A percentile compares a stretch with the other conserved stretches of the same genome.
These are phyloP conservation scores for Kluyveromyces marxianus DNA, from an alignment of 1,139 yeast genomes.

Conservation along the genomic window DNA sequence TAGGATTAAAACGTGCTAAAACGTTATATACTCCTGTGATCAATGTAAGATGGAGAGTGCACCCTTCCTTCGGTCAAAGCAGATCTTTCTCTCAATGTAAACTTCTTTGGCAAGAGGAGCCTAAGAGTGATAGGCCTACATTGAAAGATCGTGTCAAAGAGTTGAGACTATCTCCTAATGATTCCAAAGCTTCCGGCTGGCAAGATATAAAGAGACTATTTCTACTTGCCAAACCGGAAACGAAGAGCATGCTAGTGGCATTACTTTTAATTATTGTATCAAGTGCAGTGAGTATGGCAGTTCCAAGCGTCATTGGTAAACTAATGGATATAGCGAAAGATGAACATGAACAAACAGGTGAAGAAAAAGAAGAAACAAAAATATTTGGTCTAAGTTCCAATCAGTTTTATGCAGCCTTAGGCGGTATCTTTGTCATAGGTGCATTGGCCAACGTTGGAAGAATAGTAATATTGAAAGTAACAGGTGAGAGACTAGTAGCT, in stretches of 20 bases:
- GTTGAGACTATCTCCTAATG: constrained; percentile 24
- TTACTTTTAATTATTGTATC: constrained; percentile 52
- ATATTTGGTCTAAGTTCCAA: constrained; percentile 44
- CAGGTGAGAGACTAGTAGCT: constrained; percentile 85
- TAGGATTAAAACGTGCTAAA: no score
- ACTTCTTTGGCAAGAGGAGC: neutral
- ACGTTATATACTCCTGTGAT: no score
- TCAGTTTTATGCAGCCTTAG: constrained; percentile 43
- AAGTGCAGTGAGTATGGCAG: constrained; percentile 60
- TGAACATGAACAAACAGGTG: constrained; percentile 10
- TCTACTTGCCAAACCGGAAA: constrained; percentile 45
- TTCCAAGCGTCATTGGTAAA: constrained; percentile 80
- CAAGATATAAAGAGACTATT: constrained; percentile 42
- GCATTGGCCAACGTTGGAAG: constrained; percentile 78
- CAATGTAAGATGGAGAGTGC: neutral
- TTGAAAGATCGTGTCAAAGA: neutral
- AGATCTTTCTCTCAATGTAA: neutral
- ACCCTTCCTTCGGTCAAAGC: neutral
- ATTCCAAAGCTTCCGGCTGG: constrained; percentile 30
- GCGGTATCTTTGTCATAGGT: constrained; percentile 58
- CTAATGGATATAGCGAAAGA: constrained; percentile 48
- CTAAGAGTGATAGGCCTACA: neutral
- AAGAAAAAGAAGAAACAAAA: constrained; percentile 15
- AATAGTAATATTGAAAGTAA: constrained; percentile 61
- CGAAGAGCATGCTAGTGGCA: constrained; percentile 47